Base-by-base conservation (phyloP, 768 basidiomycete genomes). In the Ramaria sp. region DNA sequence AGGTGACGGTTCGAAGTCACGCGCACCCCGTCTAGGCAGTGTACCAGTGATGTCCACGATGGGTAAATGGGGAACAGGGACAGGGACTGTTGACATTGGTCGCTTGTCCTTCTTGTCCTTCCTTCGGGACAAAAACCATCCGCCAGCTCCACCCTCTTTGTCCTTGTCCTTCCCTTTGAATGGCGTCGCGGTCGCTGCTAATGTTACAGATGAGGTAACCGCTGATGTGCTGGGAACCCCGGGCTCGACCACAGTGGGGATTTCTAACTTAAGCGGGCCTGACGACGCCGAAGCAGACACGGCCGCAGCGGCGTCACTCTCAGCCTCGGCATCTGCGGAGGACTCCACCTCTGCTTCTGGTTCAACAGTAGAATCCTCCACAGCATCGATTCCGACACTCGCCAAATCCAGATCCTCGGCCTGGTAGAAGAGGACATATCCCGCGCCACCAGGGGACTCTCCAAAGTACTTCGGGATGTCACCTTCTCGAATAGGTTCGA, bases 361-460 rank as follows among this genome's bases (percentile, higher is more conserved):
- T 12, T 30, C 39, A 48, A 17, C 34, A 42, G 20, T 17, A 31
- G n/a, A 10, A 57, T 27, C 31, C 47, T 24, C 19, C 15, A 30
- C 34, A 39, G 31, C 17, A n/a, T 53, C 34, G 53, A 51, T 70
- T 1, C 91, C 93, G 30, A 94, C 77, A 20, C 77, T 73, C n/a
- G 72, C 67, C 37, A 79, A 73, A 66, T 95, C 86, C 56, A 98
- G 77, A 68, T 97, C 92, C 34, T 79, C 84, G 24, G 92, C 93
- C 70, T 97, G 92, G 70, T 98, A 99, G 72, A 95, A 98, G 38
- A 99, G 77, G 24, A 98, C 93, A 68, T 99, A 99, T 19, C 95
- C 96, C 43, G 88, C 84, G 37, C 94, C 94, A 1, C 84, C 75
- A 63, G 81, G 79, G 12, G 78, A 87, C 66, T 98, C 96, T 60